These are phyloP conservation scores for Fusarium nurragi DNA, from an alignment of 2,329 filamentous ascomycete species.

Conservation along the genomic window DNA sequence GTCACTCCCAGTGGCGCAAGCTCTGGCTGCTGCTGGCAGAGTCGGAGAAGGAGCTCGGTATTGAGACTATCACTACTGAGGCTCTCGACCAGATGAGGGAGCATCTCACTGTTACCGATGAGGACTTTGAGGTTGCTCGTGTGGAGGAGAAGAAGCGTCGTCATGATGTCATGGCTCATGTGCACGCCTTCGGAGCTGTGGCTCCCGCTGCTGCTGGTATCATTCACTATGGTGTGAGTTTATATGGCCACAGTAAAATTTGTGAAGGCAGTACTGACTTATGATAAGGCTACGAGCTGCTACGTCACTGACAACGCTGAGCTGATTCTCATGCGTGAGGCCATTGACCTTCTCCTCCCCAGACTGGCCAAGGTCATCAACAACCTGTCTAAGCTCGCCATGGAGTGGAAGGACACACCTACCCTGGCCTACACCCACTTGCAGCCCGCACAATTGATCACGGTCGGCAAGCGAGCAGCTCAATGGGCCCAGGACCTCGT, in stretches of 20 bases:
- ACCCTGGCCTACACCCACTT: slow-evolving; percentile 18
- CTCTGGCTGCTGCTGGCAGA: slow-evolving; percentile 32
- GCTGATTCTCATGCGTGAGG: slow-evolving; percentile 29
- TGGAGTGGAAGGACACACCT: slow-evolving; percentile 26
- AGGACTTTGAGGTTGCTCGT: slow-evolving; percentile 32
- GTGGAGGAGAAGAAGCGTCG: slow-evolving; percentile 30
- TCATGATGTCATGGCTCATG: slow-evolving; percentile 25
- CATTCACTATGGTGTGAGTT: slow-evolving; percentile 23
- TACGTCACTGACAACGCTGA: slow-evolving; percentile 33
- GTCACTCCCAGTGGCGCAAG: slow-evolving; percentile 33
- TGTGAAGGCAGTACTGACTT: not conserved
- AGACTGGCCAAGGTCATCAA: slow-evolving; percentile 30
- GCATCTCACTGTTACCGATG: slow-evolving; percentile 18
- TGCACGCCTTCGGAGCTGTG: slow-evolving; percentile 21
- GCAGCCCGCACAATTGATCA: slow-evolving; percentile 30
- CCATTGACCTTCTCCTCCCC: slow-evolving; percentile 20
- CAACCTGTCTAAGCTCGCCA: slow-evolving; percentile 23
- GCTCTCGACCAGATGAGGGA: slow-evolving; percentile 33
- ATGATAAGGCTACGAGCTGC: slow-evolving; percentile 7
- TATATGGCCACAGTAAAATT: not conserved
- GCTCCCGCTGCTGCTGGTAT: slow-evolving; percentile 28
- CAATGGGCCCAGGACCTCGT: slow-evolving; percentile 33
- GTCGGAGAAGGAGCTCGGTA: slow-evolving; percentile 31
- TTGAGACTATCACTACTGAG: slow-evolving; percentile 26
- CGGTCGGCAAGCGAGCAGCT: slow-evolving; percentile 29